These are phyloP conservation scores for Austroboletus niveus DNA, from an alignment of 1,284 basidiomycete genomes.

Conservation along the genomic window DNA sequence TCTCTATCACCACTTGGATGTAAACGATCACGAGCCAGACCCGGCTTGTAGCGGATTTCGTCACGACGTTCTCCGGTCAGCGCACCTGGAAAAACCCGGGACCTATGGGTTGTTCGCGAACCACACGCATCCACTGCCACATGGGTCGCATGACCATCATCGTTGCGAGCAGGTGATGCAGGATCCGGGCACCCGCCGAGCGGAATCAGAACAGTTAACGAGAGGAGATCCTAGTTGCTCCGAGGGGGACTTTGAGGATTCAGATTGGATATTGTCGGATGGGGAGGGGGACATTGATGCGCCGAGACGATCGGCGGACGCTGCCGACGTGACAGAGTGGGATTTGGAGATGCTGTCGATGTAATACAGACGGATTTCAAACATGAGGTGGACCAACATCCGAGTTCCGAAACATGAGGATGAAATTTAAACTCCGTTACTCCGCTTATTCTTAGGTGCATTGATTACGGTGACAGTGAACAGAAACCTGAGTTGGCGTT, in stretches of 20 bases:
- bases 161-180: slow-evolving; percentile 17
- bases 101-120: slow-evolving; percentile 2
- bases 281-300: slow-evolving; percentile 7
- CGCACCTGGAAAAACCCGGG: slow-evolving; percentile 21
- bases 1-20: slow-evolving; percentile 15
- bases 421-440: slow-evolving; percentile 24
- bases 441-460: slow-evolving; percentile 22
- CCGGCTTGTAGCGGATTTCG: slow-evolving; percentile 11
- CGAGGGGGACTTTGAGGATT: slow-evolving; percentile 6
- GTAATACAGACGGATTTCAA: slow-evolving; percentile 18
- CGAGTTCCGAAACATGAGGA: slow-evolving; percentile 30
- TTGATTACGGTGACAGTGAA: slow-evolving; percentile 13
- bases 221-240: slow-evolving; percentile 5
- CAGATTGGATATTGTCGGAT: slow-evolving; percentile 20
- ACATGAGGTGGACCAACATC: slow-evolving; percentile 17
- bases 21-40: slow-evolving; percentile 6
- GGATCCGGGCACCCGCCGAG: slow-evolving; percentile 5
- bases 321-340: slow-evolving; percentile 2
- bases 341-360: slow-evolving; percentile 11
- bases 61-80: slow-evolving; percentile 11
- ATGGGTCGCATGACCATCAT: slow-evolving; percentile 11
- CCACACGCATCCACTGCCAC: slow-evolving; percentile 6
- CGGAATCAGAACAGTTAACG: slow-evolving; percentile 9
- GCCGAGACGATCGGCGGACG: not conserved
- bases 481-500: not conserved